Conservation (phyloP, 306 rosid genomes). For the Purshia tridentata region DNA sequence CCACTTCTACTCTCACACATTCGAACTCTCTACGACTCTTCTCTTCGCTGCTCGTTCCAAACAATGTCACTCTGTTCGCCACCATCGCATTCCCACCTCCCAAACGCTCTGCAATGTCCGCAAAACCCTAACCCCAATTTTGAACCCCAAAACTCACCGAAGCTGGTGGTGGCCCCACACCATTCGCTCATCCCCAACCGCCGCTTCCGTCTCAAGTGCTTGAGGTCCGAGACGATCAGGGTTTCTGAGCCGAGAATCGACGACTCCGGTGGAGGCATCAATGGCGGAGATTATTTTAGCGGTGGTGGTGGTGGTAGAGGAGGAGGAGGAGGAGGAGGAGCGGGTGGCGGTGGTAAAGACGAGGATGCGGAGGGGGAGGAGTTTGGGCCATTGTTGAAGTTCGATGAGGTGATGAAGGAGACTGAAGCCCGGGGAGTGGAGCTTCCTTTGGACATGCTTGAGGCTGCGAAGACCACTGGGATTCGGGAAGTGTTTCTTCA, state of each 20-base stretch:
- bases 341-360: constrained; percentile 20
- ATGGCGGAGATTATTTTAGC: constrained; percentile 17
- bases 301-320: neutral
- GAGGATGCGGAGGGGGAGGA: constrained; percentile 52
- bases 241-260: constrained; percentile 26
- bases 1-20: neutral
- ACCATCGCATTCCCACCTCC: constrained; percentile 18
- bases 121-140: neutral
- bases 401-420: constrained; percentile 67
- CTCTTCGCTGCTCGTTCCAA: neutral
- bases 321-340: constrained; percentile 25
- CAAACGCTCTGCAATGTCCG: constrained; percentile 11
- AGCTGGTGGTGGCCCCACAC: constrained; percentile 21
- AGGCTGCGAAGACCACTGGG: constrained; percentile 67
- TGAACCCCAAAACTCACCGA: neutral
- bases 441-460: constrained; percentile 74
- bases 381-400: constrained; percentile 68
- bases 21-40: neutral
- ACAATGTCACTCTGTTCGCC: constrained; percentile 49
- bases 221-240: constrained; percentile 33
- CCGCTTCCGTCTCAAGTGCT: constrained; percentile 30
- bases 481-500: constrained; percentile 67
- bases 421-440: constrained; percentile 59
- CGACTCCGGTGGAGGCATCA: constrained; percentile 16
- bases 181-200: constrained; percentile 14